phyloP scores from a whole-genome alignment of 306 rosid species.

The Castanopsis chinensis region DNA sequence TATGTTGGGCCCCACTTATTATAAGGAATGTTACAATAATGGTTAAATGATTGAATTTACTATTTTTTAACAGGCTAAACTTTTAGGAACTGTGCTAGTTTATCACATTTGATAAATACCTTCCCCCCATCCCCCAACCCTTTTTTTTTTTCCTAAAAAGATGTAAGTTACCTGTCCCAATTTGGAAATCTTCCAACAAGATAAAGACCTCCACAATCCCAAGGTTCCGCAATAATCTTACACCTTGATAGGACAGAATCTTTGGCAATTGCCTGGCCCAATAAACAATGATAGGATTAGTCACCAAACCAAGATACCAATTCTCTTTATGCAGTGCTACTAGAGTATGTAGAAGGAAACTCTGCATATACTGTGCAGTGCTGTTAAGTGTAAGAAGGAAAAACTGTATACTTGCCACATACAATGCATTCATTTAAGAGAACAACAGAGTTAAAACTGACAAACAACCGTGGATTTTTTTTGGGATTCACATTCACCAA shows the following conservation, averaged over 20 bases:
- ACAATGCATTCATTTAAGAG: background rate
- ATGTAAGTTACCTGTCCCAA: conserved; percentile 79
- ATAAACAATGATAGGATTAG: conserved; percentile 15
- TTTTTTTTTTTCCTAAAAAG: background rate
- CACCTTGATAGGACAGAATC: conserved; percentile 82
- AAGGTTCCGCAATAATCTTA: conserved; percentile 96
- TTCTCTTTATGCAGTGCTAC: background rate
- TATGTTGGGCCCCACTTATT: too few relatives aligned
- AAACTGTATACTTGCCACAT: background rate
- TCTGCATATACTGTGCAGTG: background rate
- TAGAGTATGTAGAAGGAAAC: background rate
- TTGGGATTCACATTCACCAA: background rate
- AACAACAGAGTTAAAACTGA: background rate
- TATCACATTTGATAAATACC: too few relatives aligned
- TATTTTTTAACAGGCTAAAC: too few relatives aligned
- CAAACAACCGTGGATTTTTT: background rate
- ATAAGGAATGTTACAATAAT: too few relatives aligned
- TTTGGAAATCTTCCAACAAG: conserved; percentile 95
- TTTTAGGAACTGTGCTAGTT: too few relatives aligned
- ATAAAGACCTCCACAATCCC: conserved; percentile 99
- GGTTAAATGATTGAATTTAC: too few relatives aligned
- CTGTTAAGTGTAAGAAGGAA: too few relatives aligned
- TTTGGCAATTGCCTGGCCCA: conserved; percentile 82
- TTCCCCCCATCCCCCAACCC: too few relatives aligned
- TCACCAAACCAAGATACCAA: conserved; percentile 1